Base-by-base conservation (phyloP, 83 land plant species). In the Thuja plicata region DNA sequence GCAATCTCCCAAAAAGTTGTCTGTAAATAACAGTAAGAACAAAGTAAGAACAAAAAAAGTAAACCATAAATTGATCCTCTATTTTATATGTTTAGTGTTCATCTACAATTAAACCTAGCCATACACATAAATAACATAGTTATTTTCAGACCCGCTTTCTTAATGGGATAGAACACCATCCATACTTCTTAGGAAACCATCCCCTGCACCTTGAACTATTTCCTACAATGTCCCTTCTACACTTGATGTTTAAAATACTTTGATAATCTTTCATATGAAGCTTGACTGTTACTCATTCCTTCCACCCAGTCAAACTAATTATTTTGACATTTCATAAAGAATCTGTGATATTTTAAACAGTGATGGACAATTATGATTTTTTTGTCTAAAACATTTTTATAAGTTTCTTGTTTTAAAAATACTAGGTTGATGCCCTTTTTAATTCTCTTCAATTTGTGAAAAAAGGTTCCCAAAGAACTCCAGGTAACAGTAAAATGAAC, bases 1-100 rank as follows among this genome's bases (percentile, higher is more conserved):
- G 92, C 46, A 98, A 76, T 1, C 90, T 70, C 41, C 99, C 99
- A 93, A 96, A 98, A 45, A 96, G 76, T 87, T 95, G 89, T 90
- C 99, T 98, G 92, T 9, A 89, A 13, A 80, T 60, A 57, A 54
- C 15, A 87, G 43, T 79, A 46, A n/a, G 8, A 82, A 45, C 5
- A 3, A 27, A 81, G 8, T 45, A 81, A 81, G 24, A 41, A 81
- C 1, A 45, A 81, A 81, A 80, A 21, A 45, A 43, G 24, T 6
- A 45, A 46, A 46, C 1, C 85, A 83, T 11, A 46, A 45, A 83
- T 10, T 83, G 11, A 43, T 83, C 17, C 48, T 83, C 6, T 30
- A 24, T 45, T 46, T 46, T 11, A 46, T 46, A 45, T 82, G 48
- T 54, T 8, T 41, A 83, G 34, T n/a, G 27, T 41, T 46, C 11